Conservation (phyloP, 495 filamentous ascomycete species). For the Pyrenopolyporus hunteri region DNA sequence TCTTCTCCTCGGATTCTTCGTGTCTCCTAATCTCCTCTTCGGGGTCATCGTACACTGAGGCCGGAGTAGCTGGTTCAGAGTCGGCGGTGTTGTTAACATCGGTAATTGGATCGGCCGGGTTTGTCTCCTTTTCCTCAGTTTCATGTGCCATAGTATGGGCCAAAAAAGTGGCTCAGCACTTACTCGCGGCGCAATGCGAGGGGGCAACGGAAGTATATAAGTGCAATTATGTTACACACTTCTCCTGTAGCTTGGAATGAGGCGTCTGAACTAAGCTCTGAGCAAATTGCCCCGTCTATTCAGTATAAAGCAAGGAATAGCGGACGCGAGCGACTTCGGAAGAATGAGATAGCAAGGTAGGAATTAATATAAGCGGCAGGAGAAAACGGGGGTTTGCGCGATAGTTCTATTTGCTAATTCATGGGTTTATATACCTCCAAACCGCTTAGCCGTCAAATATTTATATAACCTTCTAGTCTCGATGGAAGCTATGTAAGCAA, state of each 20-base stretch:
- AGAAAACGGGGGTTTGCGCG: constrained; percentile 14
- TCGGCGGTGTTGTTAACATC: constrained; percentile 24
- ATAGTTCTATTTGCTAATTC: too few relatives aligned
- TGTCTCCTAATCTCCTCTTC: constrained; percentile 39
- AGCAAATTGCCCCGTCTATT: constrained; percentile 2
- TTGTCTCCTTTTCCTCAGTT: constrained; percentile 36
- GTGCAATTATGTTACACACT: not conserved
- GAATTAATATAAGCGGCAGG: constrained; percentile 5
- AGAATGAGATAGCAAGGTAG: not conserved
- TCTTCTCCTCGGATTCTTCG: constrained; percentile 38
- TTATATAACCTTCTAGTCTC: not conserved
- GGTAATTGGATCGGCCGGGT: constrained; percentile 30
- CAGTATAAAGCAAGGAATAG: constrained; percentile 8
- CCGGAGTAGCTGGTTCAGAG: constrained; percentile 26
- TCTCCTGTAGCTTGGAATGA: not conserved
- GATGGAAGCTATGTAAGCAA: not conserved
- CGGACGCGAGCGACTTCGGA: not conserved
- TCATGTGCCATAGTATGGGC: constrained; percentile 40
- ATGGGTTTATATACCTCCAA: not conserved
- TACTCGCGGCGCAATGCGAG: constrained; percentile 14
- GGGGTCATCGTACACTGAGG: constrained; percentile 22
- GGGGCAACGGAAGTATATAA: not conserved
- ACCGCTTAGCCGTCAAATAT: not conserved
- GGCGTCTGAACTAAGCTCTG: not conserved
- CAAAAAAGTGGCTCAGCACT: constrained; percentile 5